Conservation (phyloP, 352 stramenopile species). For the Chrysophaeum taylorii region DNA sequence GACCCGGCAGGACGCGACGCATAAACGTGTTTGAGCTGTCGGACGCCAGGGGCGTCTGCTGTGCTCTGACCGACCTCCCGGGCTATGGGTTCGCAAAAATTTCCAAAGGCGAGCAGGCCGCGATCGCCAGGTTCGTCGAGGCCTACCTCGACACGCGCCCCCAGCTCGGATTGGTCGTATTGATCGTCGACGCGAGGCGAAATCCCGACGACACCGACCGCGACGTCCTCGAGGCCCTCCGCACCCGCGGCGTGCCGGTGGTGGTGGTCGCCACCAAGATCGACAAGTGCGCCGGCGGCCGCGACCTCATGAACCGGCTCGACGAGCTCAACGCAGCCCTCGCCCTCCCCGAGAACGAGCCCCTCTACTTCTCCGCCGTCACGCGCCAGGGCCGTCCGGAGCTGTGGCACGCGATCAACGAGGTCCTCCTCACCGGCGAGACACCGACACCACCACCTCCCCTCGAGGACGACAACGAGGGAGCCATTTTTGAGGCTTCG, state of each 20-base stretch:
- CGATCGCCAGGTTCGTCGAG: not conserved
- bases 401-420: not conserved
- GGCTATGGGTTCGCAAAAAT: slow-evolving; percentile 9
- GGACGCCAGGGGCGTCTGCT: not conserved
- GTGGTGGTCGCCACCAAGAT: slow-evolving; percentile 11
- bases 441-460: no score
- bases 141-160: not conserved
- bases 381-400: slow-evolving; percentile 1
- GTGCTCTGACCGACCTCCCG: not conserved
- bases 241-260: not conserved
- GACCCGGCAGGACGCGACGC: not conserved
- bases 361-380: not conserved
- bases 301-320: not conserved
- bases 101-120: not conserved
- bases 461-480: no score
- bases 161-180: not conserved
- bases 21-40: not conserved
- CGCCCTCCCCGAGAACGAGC: no score
- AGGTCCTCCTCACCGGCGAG: not conserved
- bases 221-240: not conserved
- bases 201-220: not conserved
- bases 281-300: not conserved
- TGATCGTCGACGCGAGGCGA: not conserved
- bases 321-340: not conserved
- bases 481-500: no score